Evolutionary conservation across 2,329 filamentous ascomycete genomes (phyloP), one percentile per base, ranked within the genome.

Genomic region (Drechslerella dactyloides): DNA sequence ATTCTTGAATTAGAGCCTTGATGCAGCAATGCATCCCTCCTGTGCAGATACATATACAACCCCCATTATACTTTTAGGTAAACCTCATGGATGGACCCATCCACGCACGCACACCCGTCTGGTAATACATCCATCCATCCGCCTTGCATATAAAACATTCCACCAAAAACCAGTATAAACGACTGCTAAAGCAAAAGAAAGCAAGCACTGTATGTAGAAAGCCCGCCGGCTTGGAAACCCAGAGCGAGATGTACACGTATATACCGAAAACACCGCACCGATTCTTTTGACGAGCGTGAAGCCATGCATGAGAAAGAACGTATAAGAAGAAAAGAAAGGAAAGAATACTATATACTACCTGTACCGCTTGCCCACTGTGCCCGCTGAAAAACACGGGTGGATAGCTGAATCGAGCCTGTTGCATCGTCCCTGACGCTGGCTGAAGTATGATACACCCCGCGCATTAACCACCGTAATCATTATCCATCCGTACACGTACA

Each of bases 191-290:
- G 6, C 19, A 5, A 23, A 23, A 48, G 11, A 48, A 19, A 23
- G 4, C 21, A 23, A 48, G 17, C 6, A 44, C 13, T 5, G 17
- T 44, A 44, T 4, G 8, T 19, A 19, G 21, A 48, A 19, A 48
- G 11, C 19, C 17, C n/a, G 19, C 19, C 44, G 5, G 19, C n/a
- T 48, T n/a, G n/a, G 19, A 19, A 6, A 48, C 8, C 44, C 44
- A 21, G 19, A 48, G 44, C 44, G 17, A 48, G 44, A 48, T 48
- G 15, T n/a, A 8, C 13, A n/a, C n/a, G 21, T 48, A 10, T 48
- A 48, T 19, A 23, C 19, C n/a, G n/a, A 19, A 48, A 48, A 48
- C 15, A 48, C 44, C 44, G 44, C 44, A 23, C 44, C 44, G 17
- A 21, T 19, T 10, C 17, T 48, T 48, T 48, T 42, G 11, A 17